A percentile compares a stretch with the other conserved stretches of the same genome.
Conservation (phyloP, 768 basidiomycete species). For the Boletellus emodensis region DNA sequence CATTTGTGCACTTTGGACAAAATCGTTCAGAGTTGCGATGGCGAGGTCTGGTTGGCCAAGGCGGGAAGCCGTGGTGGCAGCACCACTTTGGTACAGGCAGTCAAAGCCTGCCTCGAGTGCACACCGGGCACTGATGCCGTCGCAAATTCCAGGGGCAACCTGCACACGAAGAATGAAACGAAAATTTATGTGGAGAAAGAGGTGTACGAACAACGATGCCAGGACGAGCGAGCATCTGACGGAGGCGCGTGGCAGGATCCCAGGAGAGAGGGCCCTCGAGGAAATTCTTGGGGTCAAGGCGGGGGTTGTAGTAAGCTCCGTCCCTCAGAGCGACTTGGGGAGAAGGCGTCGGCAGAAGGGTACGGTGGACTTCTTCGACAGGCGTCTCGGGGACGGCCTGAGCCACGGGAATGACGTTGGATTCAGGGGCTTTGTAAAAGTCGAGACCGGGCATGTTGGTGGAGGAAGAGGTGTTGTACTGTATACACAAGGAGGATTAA, state of each 20-base stretch:
- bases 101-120: slow-evolving; percentile 77
- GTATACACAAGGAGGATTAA: slow-evolving; percentile 24
- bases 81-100: slow-evolving; percentile 77
- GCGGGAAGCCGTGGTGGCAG: slow-evolving; percentile 76
- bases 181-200: neutral
- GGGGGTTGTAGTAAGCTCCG: slow-evolving; percentile 57
- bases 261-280: slow-evolving; percentile 63
- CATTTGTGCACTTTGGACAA: slow-evolving; percentile 68
- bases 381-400: slow-evolving; percentile 4
- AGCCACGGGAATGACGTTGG: neutral
- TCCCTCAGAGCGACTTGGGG: slow-evolving; percentile 11
- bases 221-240: slow-evolving; percentile 65
- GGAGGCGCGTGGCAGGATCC: slow-evolving; percentile 68
- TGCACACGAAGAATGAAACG: slow-evolving; percentile 16
- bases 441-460: slow-evolving; percentile 33
- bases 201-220: slow-evolving; percentile 64
- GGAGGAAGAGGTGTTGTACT: neutral
- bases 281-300: slow-evolving; percentile 65
- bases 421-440: slow-evolving; percentile 24
- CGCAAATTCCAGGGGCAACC: slow-evolving; percentile 77
- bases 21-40: slow-evolving; percentile 75
- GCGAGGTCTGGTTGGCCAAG: slow-evolving; percentile 77
- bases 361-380: neutral
- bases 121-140: slow-evolving; percentile 76
- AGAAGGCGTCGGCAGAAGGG: slow-evolving; percentile 1